These are phyloP conservation scores for Singerocomus inundabilis DNA, from an alignment of 1,284 basidiomycete genomes.

Conservation along the genomic window DNA sequence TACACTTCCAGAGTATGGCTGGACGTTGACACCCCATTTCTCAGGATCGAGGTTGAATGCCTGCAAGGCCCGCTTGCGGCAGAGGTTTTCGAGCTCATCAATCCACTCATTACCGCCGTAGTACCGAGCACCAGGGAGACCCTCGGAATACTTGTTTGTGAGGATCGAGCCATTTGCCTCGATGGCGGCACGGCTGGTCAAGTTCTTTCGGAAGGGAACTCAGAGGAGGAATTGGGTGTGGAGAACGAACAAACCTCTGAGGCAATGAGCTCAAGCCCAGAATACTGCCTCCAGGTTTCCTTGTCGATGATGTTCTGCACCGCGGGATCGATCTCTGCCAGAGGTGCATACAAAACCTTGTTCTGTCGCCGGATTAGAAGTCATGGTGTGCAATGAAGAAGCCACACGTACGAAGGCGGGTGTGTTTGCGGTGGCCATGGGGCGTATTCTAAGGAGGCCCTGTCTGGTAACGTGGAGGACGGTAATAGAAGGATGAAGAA, in stretches of 20 bases:
- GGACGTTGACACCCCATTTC: constrained; percentile 98
- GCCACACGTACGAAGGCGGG: constrained; percentile 56
- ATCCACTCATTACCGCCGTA: constrained; percentile 98
- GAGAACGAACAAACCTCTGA: constrained; percentile 64
- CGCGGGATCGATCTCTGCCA: constrained; percentile 91
- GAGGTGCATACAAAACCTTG: constrained; percentile 84
- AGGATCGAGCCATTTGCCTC: constrained; percentile 99
- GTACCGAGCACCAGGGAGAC: constrained; percentile 93
- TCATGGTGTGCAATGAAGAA: background rate
- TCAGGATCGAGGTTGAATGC: constrained; percentile 95
- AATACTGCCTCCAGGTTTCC: constrained; percentile 98
- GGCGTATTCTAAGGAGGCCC: constrained; percentile 28
- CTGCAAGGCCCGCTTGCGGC: constrained; percentile 92
- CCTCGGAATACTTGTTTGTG: constrained; percentile 98
- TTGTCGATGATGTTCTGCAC: constrained; percentile 98
- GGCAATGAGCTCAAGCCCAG: constrained; percentile 95
- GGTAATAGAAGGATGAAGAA: constrained; percentile 28
- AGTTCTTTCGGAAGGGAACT: constrained; percentile 57
- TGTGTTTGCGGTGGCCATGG: constrained; percentile 60
- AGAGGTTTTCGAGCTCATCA: constrained; percentile 94
- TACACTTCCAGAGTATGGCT: constrained; percentile 94
- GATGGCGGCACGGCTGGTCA: constrained; percentile 93
- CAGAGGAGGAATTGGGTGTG: constrained; percentile 12
- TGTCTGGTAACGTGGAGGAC: constrained; percentile 22
- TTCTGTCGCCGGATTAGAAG: constrained; percentile 55